Evolutionary conservation across 2,329 filamentous ascomycete genomes (phyloP).

Genomic region (Cordyceps fumosorosea): DNA sequence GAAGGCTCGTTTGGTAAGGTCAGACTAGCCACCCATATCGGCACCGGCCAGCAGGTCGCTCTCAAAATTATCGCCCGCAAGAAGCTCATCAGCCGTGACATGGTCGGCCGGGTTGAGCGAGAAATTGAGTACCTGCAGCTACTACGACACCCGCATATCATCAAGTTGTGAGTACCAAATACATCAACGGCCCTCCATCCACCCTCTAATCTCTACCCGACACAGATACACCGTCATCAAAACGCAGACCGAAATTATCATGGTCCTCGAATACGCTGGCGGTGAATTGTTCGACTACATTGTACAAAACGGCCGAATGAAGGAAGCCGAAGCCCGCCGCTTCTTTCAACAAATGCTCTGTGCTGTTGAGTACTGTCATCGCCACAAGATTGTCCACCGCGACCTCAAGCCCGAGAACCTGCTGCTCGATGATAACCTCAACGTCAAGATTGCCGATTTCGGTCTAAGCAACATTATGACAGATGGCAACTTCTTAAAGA

Average conservation of each 20-base stretch:
- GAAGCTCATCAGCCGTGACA: slow-evolving; percentile 93
- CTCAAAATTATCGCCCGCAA: slow-evolving; percentile 96
- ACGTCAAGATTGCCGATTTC: slow-evolving; percentile 99
- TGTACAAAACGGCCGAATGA: slow-evolving; percentile 86
- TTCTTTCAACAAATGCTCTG: slow-evolving; percentile 99
- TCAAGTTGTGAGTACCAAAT: slow-evolving; percentile 68
- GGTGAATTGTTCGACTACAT: slow-evolving; percentile 98
- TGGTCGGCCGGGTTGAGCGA: slow-evolving; percentile 94
- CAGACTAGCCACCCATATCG: slow-evolving; percentile 87
- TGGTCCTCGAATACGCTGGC: slow-evolving; percentile 97
- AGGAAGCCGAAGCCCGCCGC: slow-evolving; percentile 84
- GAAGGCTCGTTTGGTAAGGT: slow-evolving; percentile 99
- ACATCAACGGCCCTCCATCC: not conserved
- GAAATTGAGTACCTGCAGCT: slow-evolving; percentile 98
- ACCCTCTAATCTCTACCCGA: not conserved
- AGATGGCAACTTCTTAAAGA: slow-evolving; percentile 97
- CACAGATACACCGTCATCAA: slow-evolving; percentile 91
- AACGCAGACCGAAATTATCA: slow-evolving; percentile 89
- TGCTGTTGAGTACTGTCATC: slow-evolving; percentile 96
- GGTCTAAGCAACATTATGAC: slow-evolving; percentile 99
- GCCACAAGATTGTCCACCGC: slow-evolving; percentile 97
- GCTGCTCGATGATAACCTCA: slow-evolving; percentile 87
- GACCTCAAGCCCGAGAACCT: slow-evolving; percentile 97
- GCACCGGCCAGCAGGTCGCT: slow-evolving; percentile 90
- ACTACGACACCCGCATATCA: slow-evolving; percentile 93